phyloP scores from a whole-genome alignment of 371 early-diverging fungal species.

The Lichtheimia hyalospora region DNA sequence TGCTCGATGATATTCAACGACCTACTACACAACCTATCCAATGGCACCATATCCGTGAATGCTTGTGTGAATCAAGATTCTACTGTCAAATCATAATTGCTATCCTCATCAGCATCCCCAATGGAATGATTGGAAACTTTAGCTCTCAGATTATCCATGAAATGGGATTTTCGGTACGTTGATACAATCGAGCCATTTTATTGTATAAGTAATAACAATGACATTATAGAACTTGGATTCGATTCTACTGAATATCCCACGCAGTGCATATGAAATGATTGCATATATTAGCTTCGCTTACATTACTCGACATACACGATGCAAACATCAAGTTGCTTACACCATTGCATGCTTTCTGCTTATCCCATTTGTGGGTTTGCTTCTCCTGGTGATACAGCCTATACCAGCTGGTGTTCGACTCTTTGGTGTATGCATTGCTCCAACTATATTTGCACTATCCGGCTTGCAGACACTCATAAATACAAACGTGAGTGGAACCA shows the following conservation, averaged over 20 bases:
- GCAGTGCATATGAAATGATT: neutral
- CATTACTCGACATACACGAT: neutral
- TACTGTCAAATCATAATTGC: neutral
- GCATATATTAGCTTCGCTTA: neutral
- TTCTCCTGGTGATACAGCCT: neutral
- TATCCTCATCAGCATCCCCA: neutral
- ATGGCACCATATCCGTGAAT: neutral
- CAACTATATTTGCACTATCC: neutral
- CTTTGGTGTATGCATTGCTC: neutral
- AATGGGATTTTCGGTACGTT: slow-evolving; percentile 4
- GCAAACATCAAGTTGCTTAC: neutral
- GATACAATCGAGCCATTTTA: no score
- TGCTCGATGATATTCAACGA: no score
- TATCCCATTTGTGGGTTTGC: neutral
- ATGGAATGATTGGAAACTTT: neutral
- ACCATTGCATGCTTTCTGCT: neutral
- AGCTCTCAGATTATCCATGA: slow-evolving; percentile 5
- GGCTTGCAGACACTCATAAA: neutral
- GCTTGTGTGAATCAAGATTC: neutral
- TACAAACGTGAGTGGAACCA: slow-evolving; percentile 1
- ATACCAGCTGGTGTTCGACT: no score
- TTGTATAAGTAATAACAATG: no score
- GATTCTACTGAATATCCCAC: slow-evolving; percentile 6
- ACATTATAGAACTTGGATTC: neutral
- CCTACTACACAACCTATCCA: neutral